Conservation (phyloP, 176 grass and related monocot genomes). For the Zizania latifolia region DNA sequence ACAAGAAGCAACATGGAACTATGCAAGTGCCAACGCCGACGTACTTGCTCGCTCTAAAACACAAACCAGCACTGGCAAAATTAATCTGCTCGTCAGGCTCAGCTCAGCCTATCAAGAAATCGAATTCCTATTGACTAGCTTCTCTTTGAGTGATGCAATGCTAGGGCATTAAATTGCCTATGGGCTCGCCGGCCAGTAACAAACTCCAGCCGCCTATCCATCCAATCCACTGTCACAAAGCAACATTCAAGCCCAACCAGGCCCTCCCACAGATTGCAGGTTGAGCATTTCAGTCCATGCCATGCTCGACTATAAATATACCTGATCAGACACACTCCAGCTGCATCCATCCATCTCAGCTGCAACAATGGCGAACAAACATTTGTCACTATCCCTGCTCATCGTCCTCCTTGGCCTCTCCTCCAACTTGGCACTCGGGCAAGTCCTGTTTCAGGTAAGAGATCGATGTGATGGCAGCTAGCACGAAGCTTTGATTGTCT, state of each 20-base stretch:
- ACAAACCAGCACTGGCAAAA: too few relatives aligned
- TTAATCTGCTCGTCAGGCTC: too few relatives aligned
- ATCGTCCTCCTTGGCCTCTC: constrained; percentile 28
- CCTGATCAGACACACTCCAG: neutral
- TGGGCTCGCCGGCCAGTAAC: constrained; percentile 36
- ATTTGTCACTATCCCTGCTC: constrained; percentile 7
- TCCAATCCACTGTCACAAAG: constrained; percentile 1
- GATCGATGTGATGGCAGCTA: neutral
- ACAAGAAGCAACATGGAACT: too few relatives aligned
- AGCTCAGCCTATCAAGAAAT: too few relatives aligned
- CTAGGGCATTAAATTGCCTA: constrained; percentile 12
- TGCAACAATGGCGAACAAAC: constrained; percentile 15
- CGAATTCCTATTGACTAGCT: neutral
- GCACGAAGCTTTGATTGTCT: too few relatives aligned
- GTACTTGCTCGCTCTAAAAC: too few relatives aligned
- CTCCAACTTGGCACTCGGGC: constrained; percentile 5
- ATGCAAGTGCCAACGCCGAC: too few relatives aligned
- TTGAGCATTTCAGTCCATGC: neutral
- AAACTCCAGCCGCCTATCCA: constrained; percentile 8
- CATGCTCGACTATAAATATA: constrained; percentile 33
- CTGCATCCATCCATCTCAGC: constrained; percentile 25
- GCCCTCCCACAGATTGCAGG: neutral
- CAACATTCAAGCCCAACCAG: neutral
- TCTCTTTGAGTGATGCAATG: neutral
- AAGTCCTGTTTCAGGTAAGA: constrained; percentile 53